Evolutionary conservation across 2,329 filamentous ascomycete genomes (phyloP), one percentile per base, ranked within the genome.

Genomic region (Capronia coronata): DNA sequence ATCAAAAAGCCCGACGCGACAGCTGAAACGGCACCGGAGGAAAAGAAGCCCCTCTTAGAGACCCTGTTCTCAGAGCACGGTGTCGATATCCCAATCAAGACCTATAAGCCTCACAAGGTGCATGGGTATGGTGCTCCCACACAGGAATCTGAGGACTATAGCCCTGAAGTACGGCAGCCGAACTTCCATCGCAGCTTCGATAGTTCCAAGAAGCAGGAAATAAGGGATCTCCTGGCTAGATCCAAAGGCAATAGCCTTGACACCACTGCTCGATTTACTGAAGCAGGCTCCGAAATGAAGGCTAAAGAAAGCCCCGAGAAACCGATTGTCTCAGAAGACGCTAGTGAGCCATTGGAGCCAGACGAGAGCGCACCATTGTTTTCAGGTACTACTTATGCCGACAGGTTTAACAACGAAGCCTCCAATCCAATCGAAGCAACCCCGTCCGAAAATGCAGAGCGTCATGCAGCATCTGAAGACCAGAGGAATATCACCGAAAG

Each of bases 61-160:
- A 43, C 34, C 14, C 29, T 59, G 22, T 60, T 55, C 27, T 52
- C 49, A 10, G 59, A 61, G 42, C 51, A 60, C 47, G 56, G 51
- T 19, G 54, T 58, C 41, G 56, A 60, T 39, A 53, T 61, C 32
- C 58, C 59, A 14, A 54, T 59, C 22, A 60, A 58, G 41, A 54
- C 52, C 1, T 60, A 56, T 32, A 55, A 54, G 22, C 48, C 57
- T n/a, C 47, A 43, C 35, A 56, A 53, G 41, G 55, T 57, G 2
- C 57, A 52, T 48, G 57, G 55, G 19, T 58, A 59, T 44, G 46
- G 37, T 14, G 42, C 38, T 29, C 43, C 55, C 11, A 29, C 47
- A 16, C 51, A 44, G 29, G 25, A 48, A 11, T 8, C 18, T 14
- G 42, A 32, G n/a, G 25, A 39, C 5, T 8, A 30, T 3, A 22